Conservation (phyloP, 2,329 filamentous ascomycete species). For the Teratosphaeria zuluensis region DNA sequence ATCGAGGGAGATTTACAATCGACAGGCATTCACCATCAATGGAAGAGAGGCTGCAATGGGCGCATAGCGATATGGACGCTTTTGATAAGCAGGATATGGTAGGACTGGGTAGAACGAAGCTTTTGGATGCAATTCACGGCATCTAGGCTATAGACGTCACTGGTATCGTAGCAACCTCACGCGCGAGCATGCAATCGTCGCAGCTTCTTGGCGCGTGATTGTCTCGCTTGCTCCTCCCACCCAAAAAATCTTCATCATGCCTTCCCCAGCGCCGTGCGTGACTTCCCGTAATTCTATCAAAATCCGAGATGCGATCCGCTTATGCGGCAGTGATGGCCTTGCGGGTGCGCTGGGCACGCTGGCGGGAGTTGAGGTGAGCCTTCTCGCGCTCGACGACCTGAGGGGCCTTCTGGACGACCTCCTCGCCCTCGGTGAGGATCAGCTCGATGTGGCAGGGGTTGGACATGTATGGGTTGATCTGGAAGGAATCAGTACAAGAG, state of each 20-base stretch:
- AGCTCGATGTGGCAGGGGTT: constrained; percentile 99
- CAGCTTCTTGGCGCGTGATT: not conserved
- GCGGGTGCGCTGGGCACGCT: constrained; percentile 64
- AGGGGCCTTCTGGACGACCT: constrained; percentile 86
- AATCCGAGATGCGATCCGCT: not conserved
- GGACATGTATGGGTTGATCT: constrained; percentile 99
- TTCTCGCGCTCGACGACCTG: constrained; percentile 50
- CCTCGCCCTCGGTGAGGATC: constrained; percentile 95
- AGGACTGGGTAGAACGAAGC: not conserved
- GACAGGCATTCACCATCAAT: too few relatives aligned
- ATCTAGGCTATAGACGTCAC: constrained; percentile 1
- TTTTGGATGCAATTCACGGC: not conserved
- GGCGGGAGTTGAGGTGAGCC: constrained; percentile 71
- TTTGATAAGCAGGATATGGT: not conserved
- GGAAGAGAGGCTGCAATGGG: too few relatives aligned
- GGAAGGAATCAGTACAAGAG: not conserved
- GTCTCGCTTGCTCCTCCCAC: not conserved
- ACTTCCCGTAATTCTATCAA: not conserved
- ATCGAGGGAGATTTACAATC: not conserved
- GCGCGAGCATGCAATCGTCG: not conserved
- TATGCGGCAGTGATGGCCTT: constrained; percentile 40
- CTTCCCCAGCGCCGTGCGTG: not conserved
- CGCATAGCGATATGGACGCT: too few relatives aligned
- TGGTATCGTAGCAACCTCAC: not conserved
- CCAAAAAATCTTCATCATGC: not conserved